A percentile compares a stretch with the other conserved stretches of the same genome.
Evolutionary conservation across 495 filamentous ascomycete genomes (phyloP).

Genomic region (Aspergillus mulundensis): DNA sequence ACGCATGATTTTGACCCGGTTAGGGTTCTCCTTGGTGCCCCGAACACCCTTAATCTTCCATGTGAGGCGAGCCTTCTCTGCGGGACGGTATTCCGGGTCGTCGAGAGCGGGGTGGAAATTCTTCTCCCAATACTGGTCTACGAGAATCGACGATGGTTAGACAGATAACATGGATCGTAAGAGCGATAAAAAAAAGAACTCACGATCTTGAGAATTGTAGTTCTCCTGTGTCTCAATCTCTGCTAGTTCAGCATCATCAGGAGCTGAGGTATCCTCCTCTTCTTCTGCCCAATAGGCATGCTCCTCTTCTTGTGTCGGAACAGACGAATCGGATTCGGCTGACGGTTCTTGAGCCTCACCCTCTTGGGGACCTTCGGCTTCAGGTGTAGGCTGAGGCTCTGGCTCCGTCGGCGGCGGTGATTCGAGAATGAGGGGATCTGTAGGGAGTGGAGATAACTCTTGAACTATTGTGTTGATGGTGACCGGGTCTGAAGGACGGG

Average conservation of each 20-base stretch:
- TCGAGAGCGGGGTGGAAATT: constrained; percentile 55
- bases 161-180: constrained; percentile 15
- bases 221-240: constrained; percentile 52
- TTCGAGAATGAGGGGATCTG: background rate
- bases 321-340: background rate
- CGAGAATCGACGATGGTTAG: background rate
- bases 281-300: constrained; percentile 37
- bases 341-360: background rate
- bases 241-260: constrained; percentile 57
- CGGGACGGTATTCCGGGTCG: constrained; percentile 55
- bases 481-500: constrained; percentile 6
- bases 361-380: background rate
- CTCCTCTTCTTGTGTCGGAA: constrained; percentile 16
- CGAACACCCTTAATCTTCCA: constrained; percentile 59
- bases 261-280: constrained; percentile 53
- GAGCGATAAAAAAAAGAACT: constrained; percentile 15
- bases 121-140: constrained; percentile 57
- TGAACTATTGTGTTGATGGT: constrained; percentile 3
- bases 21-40: constrained; percentile 58
- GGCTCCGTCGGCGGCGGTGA: constrained; percentile 3
- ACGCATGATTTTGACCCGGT: constrained; percentile 55
- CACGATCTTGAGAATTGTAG: constrained; percentile 53
- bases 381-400: background rate
- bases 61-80: constrained; percentile 51
- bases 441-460: constrained; percentile 4